Percentiles rank a stretch among this genome's conserved stretches.
Evolutionary conservation across 495 filamentous ascomycete species (phyloP).

Genomic region (Trichoderma asperelloides): DNA sequence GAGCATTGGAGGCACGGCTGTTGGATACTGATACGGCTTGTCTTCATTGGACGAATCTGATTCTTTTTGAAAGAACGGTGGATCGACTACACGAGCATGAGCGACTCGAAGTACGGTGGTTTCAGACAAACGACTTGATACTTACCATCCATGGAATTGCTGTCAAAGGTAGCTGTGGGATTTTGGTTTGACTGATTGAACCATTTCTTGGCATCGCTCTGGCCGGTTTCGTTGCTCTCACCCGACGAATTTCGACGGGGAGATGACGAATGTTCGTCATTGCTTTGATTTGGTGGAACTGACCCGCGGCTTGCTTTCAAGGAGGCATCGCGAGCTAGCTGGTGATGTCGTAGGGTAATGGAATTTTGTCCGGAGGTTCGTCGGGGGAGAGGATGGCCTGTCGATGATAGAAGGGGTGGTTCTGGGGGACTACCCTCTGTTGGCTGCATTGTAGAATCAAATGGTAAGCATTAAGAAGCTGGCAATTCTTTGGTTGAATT

Average conservation of each 20-base stretch:
- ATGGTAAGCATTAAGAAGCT: conserved; percentile 12
- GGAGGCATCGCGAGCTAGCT: conserved; percentile 27
- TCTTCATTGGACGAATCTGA: conserved; percentile 36
- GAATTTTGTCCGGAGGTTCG: conserved; percentile 30
- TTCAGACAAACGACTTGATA: not conserved
- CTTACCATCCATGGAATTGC: conserved; percentile 28
- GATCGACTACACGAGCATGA: conserved; percentile 31
- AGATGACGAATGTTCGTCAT: conserved; percentile 7
- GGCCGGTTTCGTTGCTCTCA: conserved; percentile 31
- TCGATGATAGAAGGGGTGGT: conserved; percentile 18
- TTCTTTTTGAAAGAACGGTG: conserved; percentile 44
- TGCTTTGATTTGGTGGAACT: not conserved
- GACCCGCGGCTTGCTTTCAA: conserved; percentile 2
- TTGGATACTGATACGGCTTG: conserved; percentile 8
- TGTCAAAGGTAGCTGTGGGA: conserved; percentile 23
- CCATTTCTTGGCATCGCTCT: conserved; percentile 37
- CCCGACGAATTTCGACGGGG: conserved; percentile 31
- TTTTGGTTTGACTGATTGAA: conserved; percentile 38
- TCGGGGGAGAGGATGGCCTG: conserved; percentile 27
- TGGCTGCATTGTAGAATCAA: conserved; percentile 19
- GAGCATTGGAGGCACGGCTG: conserved; percentile 11
- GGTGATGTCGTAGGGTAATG: conserved; percentile 31
- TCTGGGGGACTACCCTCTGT: conserved; percentile 12
- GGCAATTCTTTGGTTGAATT: not conserved
- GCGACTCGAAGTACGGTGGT: not conserved